Evolutionary conservation across 2,329 filamentous ascomycete genomes (phyloP), one percentile per base, ranked within the genome.

Genomic region (Colletotrichum sp.): DNA sequence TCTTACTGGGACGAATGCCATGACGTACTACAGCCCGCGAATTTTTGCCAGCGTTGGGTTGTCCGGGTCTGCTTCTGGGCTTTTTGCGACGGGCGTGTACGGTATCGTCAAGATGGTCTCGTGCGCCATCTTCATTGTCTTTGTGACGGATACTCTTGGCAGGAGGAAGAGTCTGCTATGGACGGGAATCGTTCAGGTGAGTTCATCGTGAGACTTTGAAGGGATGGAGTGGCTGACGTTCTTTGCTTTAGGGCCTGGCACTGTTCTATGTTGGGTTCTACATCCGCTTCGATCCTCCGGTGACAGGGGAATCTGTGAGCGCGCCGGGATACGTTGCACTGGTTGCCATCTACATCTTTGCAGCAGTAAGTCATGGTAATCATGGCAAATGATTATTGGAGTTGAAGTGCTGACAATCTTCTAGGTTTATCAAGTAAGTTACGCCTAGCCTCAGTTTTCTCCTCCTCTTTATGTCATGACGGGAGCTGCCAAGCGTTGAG

Each of bases 61-160:
- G 2, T 78, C 80, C 5, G 81, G 81, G 5, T 90, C 88, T 4
- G 83, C 87, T 24, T 88, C 89, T n/a, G 89, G 89, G 26, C 88
- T 94, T 8, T 93, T 94, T 80, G 92, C 93, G 2, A 93, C 92
- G 1, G 92, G 93, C 18, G 89, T 94, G 77, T 94, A 94, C 80
- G 92, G 92, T 8, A 88, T 94, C 55, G 90, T 94, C 49, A 94
- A 94, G 81, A 92, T 93, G 84, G 84, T 88, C 7, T 89, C 91
- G 21, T 93, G 91, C 79, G 85, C 89, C 7, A 84, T 87, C 68
- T 94, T 94, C 84, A 86, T 94, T 13, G 83, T 93, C 78, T 91
- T 93, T 78, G 88, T 90, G 10, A 91, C 91, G 28, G 93, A 94
- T 80, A 91, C 90, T 0, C 89, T 94, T 1, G 93, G 93, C 8